phyloP scores from a whole-genome alignment of 1,284 basidiomycete genomes.

The Agaricales sp. region DNA sequence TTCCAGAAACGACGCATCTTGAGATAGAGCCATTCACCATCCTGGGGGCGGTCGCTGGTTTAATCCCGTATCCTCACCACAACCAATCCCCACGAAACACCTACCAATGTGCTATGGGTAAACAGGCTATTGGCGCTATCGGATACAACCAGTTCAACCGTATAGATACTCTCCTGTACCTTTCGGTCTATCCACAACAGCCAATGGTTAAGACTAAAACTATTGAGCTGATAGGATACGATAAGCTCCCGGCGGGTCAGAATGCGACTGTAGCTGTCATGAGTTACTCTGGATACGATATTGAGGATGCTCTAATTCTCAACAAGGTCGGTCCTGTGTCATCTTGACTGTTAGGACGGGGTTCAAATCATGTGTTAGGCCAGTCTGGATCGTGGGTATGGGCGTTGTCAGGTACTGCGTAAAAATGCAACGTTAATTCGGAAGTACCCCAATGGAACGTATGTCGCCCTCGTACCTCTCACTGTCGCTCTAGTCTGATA shows the following conservation, averaged over 20 bases:
- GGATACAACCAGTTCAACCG: conserved; percentile 97
- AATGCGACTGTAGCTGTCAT: conserved; percentile 99
- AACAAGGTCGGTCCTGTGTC: conserved; percentile 60
- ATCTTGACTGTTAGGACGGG: background rate
- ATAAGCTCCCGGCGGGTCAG: conserved; percentile 94
- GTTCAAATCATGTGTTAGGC: conserved; percentile 37
- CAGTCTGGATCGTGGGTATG: conserved; percentile 94
- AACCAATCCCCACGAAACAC: conserved; percentile 99
- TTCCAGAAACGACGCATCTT: conserved; percentile 80
- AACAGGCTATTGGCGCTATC: conserved; percentile 99
- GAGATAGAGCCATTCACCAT: conserved; percentile 99
- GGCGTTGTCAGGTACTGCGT: conserved; percentile 93
- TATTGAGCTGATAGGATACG: conserved; percentile 95
- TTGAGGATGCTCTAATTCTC: conserved; percentile 96
- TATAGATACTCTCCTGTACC: conserved; percentile 97
- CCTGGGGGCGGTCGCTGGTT: conserved; percentile 93
- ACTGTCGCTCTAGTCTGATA: background rate
- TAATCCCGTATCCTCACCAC: conserved; percentile 99
- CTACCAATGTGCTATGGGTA: conserved; percentile 99
- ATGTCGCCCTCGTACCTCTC: conserved; percentile 7
- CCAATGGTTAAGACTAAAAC: conserved; percentile 99
- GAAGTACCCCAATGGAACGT: conserved; percentile 97
- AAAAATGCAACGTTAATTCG: conserved; percentile 93
- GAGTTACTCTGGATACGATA: conserved; percentile 99
- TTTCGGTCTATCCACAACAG: conserved; percentile 98